Conservation (phyloP, 2,329 filamentous ascomycete genomes). For the Calonectria multiphialidica region DNA sequence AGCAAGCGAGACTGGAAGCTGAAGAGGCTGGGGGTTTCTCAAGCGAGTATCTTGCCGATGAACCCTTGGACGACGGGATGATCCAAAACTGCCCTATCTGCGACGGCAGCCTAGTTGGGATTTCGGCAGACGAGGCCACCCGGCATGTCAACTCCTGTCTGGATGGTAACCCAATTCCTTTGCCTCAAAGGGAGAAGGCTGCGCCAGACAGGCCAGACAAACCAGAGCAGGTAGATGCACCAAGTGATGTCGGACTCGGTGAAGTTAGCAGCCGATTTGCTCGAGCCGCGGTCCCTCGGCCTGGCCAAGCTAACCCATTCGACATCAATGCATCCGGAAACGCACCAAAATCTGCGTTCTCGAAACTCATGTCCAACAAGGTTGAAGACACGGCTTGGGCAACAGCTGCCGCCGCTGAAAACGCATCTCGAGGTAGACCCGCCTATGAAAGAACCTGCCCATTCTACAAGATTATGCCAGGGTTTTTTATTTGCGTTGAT, state of each 20-base stretch:
- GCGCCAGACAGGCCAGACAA: conserved; percentile 14
- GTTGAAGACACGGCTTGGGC: conserved; percentile 93
- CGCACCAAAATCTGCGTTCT: conserved; percentile 79
- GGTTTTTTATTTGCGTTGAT: conserved; percentile 93
- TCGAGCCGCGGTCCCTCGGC: conserved; percentile 77
- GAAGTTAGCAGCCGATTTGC: conserved; percentile 71
- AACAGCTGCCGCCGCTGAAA: conserved; percentile 83
- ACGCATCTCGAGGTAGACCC: conserved; percentile 83
- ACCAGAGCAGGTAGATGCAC: conserved; percentile 16
- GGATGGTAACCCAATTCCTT: conserved; percentile 79
- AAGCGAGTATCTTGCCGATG: conserved; percentile 50
- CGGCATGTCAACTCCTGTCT: conserved; percentile 94
- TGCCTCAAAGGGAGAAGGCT: conserved; percentile 51
- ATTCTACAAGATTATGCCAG: conserved; percentile 98
- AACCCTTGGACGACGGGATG: conserved; percentile 47
- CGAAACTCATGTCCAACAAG: conserved; percentile 92
- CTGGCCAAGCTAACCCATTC: conserved; percentile 86
- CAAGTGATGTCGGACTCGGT: conserved; percentile 49
- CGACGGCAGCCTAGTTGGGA: conserved; percentile 69
- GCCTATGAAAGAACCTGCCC: conserved; percentile 93
- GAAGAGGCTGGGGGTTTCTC: conserved; percentile 62
- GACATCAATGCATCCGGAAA: conserved; percentile 57
- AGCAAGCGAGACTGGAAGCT: conserved; percentile 76
- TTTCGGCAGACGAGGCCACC: conserved; percentile 76
- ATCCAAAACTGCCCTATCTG: conserved; percentile 81